A percentile compares a stretch with the other conserved stretches of the same genome.
Evolutionary conservation across 2,329 filamentous ascomycete species (phyloP).

Genomic region (Aspergillus sp.): DNA sequence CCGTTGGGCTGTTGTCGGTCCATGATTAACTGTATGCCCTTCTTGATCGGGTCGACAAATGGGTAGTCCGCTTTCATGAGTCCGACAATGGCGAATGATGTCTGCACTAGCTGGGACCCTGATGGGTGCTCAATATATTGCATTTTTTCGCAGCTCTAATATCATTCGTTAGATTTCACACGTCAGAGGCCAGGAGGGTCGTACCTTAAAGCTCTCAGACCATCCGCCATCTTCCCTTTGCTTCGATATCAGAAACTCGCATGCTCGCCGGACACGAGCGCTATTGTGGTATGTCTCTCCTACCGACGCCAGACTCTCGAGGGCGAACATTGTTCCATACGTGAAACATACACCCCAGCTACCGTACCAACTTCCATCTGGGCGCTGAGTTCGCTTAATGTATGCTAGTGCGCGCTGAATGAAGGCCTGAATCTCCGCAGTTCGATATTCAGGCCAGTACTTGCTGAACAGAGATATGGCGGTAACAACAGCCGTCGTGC

Average conservation of each 20-base stretch:
- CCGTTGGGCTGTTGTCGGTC: constrained; percentile 82
- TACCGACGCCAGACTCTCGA: constrained; percentile 80
- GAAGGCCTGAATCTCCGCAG: constrained; percentile 73
- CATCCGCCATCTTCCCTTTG: constrained; percentile 91
- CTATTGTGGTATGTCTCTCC: constrained; percentile 82
- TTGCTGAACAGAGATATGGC: constrained; percentile 80
- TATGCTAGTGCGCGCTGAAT: constrained; percentile 76
- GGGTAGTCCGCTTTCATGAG: constrained; percentile 84
- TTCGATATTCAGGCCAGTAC: constrained; percentile 79
- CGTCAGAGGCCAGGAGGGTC: neutral
- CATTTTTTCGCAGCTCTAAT: constrained; percentile 80
- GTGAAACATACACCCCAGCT: constrained; percentile 98
- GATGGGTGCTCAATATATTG: constrained; percentile 73
- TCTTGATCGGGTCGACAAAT: constrained; percentile 70
- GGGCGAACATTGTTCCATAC: constrained; percentile 94
- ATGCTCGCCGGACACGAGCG: constrained; percentile 71
- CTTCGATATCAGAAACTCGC: constrained; percentile 81
- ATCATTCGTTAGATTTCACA: constrained; percentile 55
- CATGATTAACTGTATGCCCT: constrained; percentile 81
- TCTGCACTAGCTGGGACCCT: constrained; percentile 89
- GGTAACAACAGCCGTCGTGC: constrained; percentile 91
- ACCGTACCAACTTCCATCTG: constrained; percentile 95
- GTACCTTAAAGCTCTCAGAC: constrained; percentile 65
- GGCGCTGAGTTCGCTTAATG: constrained; percentile 77
- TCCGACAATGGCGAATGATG: constrained; percentile 84